phyloP scores from a whole-genome alignment of 306 rosid genomes.

The Benincasa hispida region DNA sequence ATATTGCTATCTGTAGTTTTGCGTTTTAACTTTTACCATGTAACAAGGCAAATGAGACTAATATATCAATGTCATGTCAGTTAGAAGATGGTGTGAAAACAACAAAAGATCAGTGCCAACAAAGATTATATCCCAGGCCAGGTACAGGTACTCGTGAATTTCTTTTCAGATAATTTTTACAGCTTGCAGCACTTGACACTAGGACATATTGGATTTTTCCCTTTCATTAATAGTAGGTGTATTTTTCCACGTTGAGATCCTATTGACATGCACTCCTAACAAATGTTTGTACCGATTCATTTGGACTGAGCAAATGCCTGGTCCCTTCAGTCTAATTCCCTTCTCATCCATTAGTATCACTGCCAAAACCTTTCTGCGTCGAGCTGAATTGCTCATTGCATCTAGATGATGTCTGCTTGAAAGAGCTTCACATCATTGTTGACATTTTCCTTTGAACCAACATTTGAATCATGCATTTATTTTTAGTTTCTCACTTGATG shows the following conservation, averaged over 20 bases:
- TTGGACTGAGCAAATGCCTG: not conserved
- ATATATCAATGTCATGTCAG: not conserved
- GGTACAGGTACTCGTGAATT: constrained; percentile 68
- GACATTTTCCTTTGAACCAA: not conserved
- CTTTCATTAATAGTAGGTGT: not conserved
- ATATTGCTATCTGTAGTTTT: not conserved
- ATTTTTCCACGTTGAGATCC: not conserved
- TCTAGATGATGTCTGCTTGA: not conserved
- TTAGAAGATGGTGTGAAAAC: not conserved
- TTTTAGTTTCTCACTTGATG: not conserved
- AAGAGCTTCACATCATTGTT: not conserved
- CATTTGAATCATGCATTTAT: not conserved
- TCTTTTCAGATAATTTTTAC: constrained; percentile 72
- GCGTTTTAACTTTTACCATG: not conserved
- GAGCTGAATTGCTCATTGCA: not conserved
- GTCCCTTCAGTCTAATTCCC: not conserved
- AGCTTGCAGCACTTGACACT: constrained; percentile 77
- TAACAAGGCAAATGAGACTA: not conserved
- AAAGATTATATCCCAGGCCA: constrained; percentile 57
- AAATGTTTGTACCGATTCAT: not conserved
- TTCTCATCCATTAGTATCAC: not conserved
- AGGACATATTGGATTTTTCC: constrained; percentile 26
- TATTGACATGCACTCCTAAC: not conserved
- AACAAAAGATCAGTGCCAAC: constrained; percentile 19
- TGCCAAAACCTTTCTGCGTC: not conserved